Base-by-base conservation (phyloP, 495 filamentous ascomycete genomes). In the Xylaria acuta region DNA sequence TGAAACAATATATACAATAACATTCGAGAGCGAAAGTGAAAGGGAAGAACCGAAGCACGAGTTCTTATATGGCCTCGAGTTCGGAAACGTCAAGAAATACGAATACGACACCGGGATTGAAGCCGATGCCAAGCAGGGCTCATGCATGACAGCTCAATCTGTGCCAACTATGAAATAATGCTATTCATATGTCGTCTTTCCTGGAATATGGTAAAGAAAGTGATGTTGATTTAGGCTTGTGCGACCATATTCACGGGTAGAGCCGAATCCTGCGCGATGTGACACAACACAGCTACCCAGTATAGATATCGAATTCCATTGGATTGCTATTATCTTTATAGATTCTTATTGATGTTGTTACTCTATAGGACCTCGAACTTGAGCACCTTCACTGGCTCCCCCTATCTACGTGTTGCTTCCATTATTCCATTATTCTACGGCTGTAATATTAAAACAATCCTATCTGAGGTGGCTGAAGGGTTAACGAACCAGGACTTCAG, bases 51-150 rank as follows among this genome's bases (percentile, higher is more conserved):
- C 22, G 34, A 20, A 22, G 25, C 8, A 12, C 32, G 30, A 14
- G 32, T 34, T 34, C n/a, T 60, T 60, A 60, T 60, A 60, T 22
- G 58, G 18, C 20, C 58, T 38, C 58, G 58, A 38, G 58, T 60
- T 60, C 58, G 58, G 58, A 38, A 60, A 38, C 6, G 34, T 30
- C 34, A n/a, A 20, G 27, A 32, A 60, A 60, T 60, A 60, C 58
- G 58, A 60, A 60, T 60, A 60, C 58, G 58, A 38, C 9, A 5
- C n/a, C 8, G 11, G 9, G 20, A 8, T 56, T 30, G 53, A 32
- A 32, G 32, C 53, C 0, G 38, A 22, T 11, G 58, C 58, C 58
- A 60, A 60, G 36, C 36, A n/a, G n/a, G 54, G 18, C 30, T 9
- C 25, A 12, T 60, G 9, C 20, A 38, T 60, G 58, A 9, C 54